Evolutionary conservation across 352 stramenopile genomes (phyloP).

Genomic region (Globisporangium polare): DNA sequence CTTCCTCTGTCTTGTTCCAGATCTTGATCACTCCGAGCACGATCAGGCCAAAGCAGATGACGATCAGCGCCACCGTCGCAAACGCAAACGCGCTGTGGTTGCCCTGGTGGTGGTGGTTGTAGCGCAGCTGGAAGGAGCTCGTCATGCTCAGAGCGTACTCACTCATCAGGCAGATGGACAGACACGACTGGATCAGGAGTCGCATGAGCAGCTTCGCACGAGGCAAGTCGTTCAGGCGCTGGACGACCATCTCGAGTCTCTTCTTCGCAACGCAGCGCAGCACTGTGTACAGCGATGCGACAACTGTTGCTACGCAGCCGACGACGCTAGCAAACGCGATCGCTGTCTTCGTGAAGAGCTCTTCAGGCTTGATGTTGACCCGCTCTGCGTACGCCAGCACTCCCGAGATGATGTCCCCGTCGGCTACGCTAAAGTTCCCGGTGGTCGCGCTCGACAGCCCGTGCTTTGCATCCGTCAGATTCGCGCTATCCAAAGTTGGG

Average conservation of each 20-base stretch:
- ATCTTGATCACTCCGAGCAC: slow-evolving; percentile 64
- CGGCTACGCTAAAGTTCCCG: slow-evolving; percentile 45
- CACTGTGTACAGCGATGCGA: slow-evolving; percentile 53
- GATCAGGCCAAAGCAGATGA: slow-evolving; percentile 66
- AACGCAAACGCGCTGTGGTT: slow-evolving; percentile 53
- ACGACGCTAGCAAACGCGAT: slow-evolving; percentile 64
- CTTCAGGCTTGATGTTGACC: slow-evolving; percentile 57
- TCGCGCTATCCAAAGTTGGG: not conserved
- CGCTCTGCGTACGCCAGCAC: slow-evolving; percentile 64
- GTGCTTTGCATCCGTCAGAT: slow-evolving; percentile 10
- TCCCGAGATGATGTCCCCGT: slow-evolving; percentile 73
- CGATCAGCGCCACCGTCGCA: slow-evolving; percentile 51
- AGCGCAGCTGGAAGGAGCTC: slow-evolving; percentile 74
- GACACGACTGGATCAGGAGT: slow-evolving; percentile 57
- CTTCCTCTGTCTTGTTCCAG: slow-evolving; percentile 51
- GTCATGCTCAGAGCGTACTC: slow-evolving; percentile 81
- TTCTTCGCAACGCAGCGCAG: slow-evolving; percentile 40
- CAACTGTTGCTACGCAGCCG: slow-evolving; percentile 45
- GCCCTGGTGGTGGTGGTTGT: slow-evolving; percentile 43
- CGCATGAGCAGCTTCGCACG: slow-evolving; percentile 67
- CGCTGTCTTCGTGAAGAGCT: slow-evolving; percentile 70
- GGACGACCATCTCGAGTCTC: slow-evolving; percentile 50
- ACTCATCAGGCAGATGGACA: slow-evolving; percentile 75
- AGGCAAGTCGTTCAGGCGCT: slow-evolving; percentile 61
- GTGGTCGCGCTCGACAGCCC: slow-evolving; percentile 24